Base-by-base conservation (phyloP, 2,329 filamentous ascomycete species). In the Scolecobasidium constrictum region DNA sequence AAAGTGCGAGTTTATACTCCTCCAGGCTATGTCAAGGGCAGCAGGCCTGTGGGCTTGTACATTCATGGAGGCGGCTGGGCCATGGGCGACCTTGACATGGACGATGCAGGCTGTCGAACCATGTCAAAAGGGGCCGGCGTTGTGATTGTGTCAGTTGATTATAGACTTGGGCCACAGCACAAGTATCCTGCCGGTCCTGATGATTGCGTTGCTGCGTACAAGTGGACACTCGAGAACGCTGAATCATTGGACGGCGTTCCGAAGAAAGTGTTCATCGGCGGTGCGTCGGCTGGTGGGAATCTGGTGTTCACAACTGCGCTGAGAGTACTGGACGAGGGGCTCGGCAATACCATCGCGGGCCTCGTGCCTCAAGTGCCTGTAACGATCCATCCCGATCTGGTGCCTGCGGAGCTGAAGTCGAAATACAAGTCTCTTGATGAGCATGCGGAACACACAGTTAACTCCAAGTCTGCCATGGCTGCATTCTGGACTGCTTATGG, bases 241-340 rank as follows among this genome's bases (percentile, higher is more conserved):
- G 49, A 50, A n/a, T 47, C 45, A 35, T 22, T 57, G 42, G 48
- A 57, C 45, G 45, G 56, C 33, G 37, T 48, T 40, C 15, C 21
- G 7, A 50, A 47, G 39, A 61, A 60, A 40, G 53, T 59, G 15
- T 54, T 63, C 31, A 58, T 56, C 1, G 53, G 57, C 9, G 63
- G 64, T 16, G 53, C 53, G 3, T 65, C 62, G 6, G 64, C 64
- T 11, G 64, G 64, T 22, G 63, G 53, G 13, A 56, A 58, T 17
- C 49, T 65, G 16, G 60, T 61, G 1, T 53, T 66, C 6, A 56
- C 55, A 9, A 46, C 56, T 12, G 62, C 60, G 16, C 52, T 66
- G 44, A 57, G 52, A 43, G 50, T 63, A 11, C 51, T 65, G 40
- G 62, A 65, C 39, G 54, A 59, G 16, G 59, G 56, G 2, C 39